Evolutionary conservation across 176 grass and related monocot genomes (phyloP).

Genomic region (Lolium multiflorum): DNA sequence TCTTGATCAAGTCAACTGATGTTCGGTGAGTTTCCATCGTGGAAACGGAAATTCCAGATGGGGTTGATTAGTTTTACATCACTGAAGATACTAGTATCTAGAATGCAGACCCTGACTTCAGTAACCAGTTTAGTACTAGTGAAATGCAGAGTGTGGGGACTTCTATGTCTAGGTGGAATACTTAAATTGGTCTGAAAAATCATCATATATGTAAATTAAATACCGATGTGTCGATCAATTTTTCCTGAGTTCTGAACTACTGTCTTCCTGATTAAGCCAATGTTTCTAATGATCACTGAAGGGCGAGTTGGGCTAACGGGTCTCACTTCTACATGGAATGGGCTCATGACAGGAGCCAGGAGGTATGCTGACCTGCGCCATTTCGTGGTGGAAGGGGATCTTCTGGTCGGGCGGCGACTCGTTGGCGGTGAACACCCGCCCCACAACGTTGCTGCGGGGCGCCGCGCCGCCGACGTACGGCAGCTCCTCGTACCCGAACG

Average conservation of each 20-base stretch:
- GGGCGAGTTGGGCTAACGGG: not conserved
- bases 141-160: no score
- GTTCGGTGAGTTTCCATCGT: not conserved
- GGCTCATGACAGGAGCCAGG: not conserved
- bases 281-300: not conserved
- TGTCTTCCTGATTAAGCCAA: not conserved
- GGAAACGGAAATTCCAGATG: not conserved
- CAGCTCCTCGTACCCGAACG: conserved; percentile 91
- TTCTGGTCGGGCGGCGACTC: conserved; percentile 95
- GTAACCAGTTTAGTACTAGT: not conserved
- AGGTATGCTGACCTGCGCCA: conserved; percentile 75
- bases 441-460: conserved; percentile 85
- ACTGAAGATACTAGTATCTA: not conserved
- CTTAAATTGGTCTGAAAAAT: not conserved
- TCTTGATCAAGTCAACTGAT: not conserved
- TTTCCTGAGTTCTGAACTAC: not conserved
- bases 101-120: not conserved
- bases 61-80: not conserved
- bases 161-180: no score
- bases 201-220: not conserved
- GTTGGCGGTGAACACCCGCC: conserved; percentile 92
- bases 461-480: conserved; percentile 92
- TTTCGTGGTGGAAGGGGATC: conserved; percentile 98
- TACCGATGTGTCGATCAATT: no score
- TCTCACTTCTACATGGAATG: not conserved